These are phyloP conservation scores for Trametes meyenii DNA, from an alignment of 768 basidiomycete species.

Conservation along the genomic window DNA sequence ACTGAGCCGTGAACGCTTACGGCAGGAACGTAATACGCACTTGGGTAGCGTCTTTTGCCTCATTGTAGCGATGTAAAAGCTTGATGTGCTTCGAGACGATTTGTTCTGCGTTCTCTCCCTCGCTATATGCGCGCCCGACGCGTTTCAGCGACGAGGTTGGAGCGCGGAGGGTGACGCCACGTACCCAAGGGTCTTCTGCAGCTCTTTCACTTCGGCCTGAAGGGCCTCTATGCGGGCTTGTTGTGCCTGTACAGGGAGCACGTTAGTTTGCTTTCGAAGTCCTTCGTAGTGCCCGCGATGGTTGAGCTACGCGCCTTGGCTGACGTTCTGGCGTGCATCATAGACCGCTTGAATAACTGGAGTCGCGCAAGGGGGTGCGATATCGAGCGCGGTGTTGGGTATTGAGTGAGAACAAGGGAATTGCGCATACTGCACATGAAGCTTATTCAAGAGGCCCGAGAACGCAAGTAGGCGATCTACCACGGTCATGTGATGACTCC, in stretches of 20 bases:
- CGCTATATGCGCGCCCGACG: conserved; percentile 30
- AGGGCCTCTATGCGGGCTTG: conserved; percentile 51
- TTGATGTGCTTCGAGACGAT: conserved; percentile 71
- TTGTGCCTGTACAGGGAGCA: conserved; percentile 44
- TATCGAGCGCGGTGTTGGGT: background rate
- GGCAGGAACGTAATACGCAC: conserved; percentile 34
- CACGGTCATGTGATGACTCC: conserved; percentile 9
- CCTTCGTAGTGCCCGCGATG: background rate
- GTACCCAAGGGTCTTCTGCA: conserved; percentile 54
- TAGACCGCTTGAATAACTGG: background rate
- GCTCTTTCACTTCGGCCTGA: conserved; percentile 48
- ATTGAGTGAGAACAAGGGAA: background rate
- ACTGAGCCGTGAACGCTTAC: background rate
- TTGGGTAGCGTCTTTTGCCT: conserved; percentile 84
- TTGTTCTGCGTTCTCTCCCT: conserved; percentile 51
- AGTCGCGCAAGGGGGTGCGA: background rate
- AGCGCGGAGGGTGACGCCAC: conserved; percentile 20
- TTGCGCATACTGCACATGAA: no score
- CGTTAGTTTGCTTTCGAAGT: background rate
- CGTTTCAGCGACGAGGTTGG: background rate
- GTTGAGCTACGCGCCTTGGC: conserved; percentile 10
- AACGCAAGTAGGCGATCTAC: background rate
- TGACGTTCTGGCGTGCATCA: conserved; percentile 24
- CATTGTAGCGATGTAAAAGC: conserved; percentile 75
- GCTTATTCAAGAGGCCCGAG: no score